A percentile compares a stretch with the other conserved stretches of the same genome.
These are phyloP conservation scores for Gastrodia elata DNA, from an alignment of 106 monocot genomes.

Conservation along the genomic window DNA sequence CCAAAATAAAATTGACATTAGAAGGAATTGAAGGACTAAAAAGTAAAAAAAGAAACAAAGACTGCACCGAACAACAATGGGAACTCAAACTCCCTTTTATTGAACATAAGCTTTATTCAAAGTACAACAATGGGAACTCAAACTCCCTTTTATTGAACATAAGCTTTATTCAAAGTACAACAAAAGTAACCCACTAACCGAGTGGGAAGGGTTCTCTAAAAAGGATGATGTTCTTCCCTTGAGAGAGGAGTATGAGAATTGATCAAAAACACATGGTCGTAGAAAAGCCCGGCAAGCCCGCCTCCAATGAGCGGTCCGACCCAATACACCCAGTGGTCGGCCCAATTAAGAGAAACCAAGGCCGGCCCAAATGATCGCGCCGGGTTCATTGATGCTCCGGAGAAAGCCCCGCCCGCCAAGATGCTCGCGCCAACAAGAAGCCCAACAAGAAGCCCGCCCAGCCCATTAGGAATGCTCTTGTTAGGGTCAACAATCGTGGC, in stretches of 20 bases:
- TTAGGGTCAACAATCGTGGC: constrained; percentile 67
- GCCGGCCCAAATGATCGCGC: constrained; percentile 86
- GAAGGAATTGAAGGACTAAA: no score
- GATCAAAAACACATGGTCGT: constrained; percentile 40
- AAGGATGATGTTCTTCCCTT: constrained; percentile 26
- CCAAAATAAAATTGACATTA: no score
- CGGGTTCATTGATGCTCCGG: constrained; percentile 93
- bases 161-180: no score
- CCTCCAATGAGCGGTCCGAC: constrained; percentile 75
- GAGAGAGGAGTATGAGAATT: constrained; percentile 37
- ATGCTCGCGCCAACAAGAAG: constrained; percentile 69
- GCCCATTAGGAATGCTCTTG: constrained; percentile 26
- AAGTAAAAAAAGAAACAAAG: no score
- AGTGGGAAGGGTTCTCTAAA: no score
- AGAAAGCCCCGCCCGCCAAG: constrained; percentile 66
- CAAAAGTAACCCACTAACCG: no score
- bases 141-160: no score
- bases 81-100: no score
- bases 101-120: no score
- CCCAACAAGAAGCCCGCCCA: constrained; percentile 57
- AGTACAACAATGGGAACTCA: no score
- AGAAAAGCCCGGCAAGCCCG: constrained; percentile 49
- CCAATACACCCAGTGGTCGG: constrained; percentile 83
- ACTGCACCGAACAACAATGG: no score
- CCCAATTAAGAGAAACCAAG: constrained; percentile 40